A percentile compares a stretch with the other conserved stretches of the same genome.
phyloP scores from a whole-genome alignment of 345 rosid species.

The Acer campestre region DNA sequence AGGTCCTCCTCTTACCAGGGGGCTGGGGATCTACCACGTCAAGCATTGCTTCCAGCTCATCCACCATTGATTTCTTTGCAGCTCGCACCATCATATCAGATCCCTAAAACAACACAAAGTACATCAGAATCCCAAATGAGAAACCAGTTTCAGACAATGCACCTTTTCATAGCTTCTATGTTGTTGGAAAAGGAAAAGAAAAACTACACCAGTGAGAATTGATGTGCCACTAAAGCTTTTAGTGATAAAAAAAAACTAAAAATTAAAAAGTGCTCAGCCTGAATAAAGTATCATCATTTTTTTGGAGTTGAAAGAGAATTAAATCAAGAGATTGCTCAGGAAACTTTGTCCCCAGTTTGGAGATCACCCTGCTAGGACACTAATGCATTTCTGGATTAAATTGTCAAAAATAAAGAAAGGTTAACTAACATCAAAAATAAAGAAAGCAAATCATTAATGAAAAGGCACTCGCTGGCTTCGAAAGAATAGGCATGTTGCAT shows the following conservation, averaged over 20 bases:
- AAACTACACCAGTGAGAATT: not conserved
- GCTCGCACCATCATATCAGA: slow-evolving; percentile 80
- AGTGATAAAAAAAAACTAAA: no score
- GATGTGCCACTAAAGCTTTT: no score
- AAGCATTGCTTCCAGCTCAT: slow-evolving; percentile 90
- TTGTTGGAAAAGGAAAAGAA: not conserved
- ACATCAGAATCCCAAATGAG: slow-evolving; percentile 1
- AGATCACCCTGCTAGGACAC: not conserved
- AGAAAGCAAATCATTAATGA: not conserved
- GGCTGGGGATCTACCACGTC: slow-evolving; percentile 93
- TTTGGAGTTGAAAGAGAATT: not conserved
- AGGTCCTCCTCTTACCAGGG: slow-evolving; percentile 67
- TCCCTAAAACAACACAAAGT: slow-evolving; percentile 43
- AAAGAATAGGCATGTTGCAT: not conserved
- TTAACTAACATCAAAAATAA: not conserved
- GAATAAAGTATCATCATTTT: not conserved
- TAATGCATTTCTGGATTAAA: not conserved
- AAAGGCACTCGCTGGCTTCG: not conserved
- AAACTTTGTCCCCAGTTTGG: not conserved
- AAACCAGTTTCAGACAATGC: not conserved
- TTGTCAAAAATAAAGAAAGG: not conserved
- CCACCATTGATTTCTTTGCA: slow-evolving; percentile 83
- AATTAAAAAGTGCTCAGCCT: not conserved
- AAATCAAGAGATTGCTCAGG: not conserved
- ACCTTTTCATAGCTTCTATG: not conserved